Conservation (phyloP, 345 rosid genomes). For the Citrus cavaleriei region DNA sequence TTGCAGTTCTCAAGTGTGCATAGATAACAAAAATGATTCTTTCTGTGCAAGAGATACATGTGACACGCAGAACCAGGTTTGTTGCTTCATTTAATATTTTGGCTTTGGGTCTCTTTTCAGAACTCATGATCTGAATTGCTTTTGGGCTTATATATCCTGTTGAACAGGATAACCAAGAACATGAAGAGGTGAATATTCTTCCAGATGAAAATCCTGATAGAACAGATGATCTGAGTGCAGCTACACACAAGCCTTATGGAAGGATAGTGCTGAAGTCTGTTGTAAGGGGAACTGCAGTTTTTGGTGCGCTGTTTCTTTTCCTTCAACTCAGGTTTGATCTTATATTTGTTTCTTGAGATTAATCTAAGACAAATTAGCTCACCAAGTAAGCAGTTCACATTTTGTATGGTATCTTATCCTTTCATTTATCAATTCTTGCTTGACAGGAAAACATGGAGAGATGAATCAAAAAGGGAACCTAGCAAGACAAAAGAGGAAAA, state of each 20-base stretch:
- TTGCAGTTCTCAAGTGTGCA: background rate
- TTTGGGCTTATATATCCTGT: background rate
- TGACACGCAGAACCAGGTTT: background rate
- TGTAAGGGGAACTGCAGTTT: slow-evolving; percentile 21
- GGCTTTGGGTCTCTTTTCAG: background rate
- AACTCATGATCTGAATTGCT: background rate
- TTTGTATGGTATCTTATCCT: background rate
- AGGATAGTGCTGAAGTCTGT: slow-evolving; percentile 20
- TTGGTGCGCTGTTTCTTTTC: slow-evolving; percentile 18
- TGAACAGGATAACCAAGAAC: slow-evolving; percentile 1
- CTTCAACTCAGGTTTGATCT: slow-evolving; percentile 26
- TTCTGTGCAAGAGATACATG: background rate
- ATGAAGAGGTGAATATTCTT: background rate
- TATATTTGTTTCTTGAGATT: background rate
- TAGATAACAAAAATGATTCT: background rate
- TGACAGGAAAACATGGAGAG: slow-evolving; percentile 20
- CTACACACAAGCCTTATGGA: slow-evolving; percentile 9
- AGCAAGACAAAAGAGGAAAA: background rate
- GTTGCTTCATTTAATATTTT: background rate
- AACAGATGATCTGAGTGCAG: background rate
- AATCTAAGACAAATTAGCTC: background rate
- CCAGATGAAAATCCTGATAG: background rate
- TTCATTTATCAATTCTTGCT: background rate
- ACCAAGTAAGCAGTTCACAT: background rate
- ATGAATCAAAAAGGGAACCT: slow-evolving; percentile 1